Evolutionary conservation across 2,329 filamentous ascomycete genomes (phyloP).

Genomic region (Zarea fungicola): DNA sequence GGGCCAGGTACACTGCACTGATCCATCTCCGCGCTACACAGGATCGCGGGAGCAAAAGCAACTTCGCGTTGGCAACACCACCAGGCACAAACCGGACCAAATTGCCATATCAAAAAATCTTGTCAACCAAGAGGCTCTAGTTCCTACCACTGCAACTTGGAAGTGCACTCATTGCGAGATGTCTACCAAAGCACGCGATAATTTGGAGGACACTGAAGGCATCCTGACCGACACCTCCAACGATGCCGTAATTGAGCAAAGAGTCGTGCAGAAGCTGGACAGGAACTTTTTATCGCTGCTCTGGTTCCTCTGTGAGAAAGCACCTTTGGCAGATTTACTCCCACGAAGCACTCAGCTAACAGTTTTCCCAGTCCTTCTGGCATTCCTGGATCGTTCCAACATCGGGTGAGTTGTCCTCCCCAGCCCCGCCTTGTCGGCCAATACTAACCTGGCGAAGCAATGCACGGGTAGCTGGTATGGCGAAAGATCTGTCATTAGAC

Average conservation of each 20-base stretch:
- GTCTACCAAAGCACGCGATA: not conserved
- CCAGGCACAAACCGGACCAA: no score
- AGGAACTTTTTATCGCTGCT: slow-evolving; percentile 5
- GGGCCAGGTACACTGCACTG: no score
- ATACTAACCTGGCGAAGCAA: slow-evolving; percentile 12
- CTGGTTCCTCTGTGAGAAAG: slow-evolving; percentile 8
- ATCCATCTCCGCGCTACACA: no score
- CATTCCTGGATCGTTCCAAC: slow-evolving; percentile 12
- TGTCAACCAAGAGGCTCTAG: no score
- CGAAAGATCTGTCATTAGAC: slow-evolving; percentile 16
- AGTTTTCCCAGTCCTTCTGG: not conserved
- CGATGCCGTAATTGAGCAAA: not conserved
- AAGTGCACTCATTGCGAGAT: not conserved
- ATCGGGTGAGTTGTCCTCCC: slow-evolving; percentile 5
- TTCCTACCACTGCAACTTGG: no score
- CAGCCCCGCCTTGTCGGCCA: not conserved
- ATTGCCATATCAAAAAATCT: no score
- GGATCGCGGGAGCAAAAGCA: no score
- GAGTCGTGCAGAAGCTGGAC: slow-evolving; percentile 6
- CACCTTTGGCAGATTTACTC: not conserved
- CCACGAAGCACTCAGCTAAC: not conserved
- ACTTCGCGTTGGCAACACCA: no score
- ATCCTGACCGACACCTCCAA: no score
- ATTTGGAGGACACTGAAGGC: not conserved
- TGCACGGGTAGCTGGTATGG: slow-evolving; percentile 21